phyloP scores from a whole-genome alignment of 768 basidiomycete species.

The Lactarius evosmus region DNA sequence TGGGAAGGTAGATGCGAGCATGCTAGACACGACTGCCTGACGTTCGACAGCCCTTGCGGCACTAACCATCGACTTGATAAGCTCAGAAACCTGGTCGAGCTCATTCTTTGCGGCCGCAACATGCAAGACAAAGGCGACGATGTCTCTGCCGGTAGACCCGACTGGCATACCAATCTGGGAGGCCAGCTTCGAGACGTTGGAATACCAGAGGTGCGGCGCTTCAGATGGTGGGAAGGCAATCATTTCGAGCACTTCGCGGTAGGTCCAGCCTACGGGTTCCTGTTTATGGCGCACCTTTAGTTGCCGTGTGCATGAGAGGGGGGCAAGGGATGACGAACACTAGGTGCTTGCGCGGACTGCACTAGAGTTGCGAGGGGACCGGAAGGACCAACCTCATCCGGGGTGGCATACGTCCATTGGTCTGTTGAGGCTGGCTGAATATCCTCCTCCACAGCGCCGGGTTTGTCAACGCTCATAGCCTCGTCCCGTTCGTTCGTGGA shows the following conservation, averaged over 20 bases:
- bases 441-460: background rate
- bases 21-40: background rate
- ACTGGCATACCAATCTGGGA: background rate
- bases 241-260: slow-evolving; percentile 2
- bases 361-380: background rate
- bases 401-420: background rate
- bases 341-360: background rate
- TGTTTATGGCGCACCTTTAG: background rate
- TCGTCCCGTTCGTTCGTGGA: background rate
- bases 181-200: background rate
- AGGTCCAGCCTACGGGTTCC: slow-evolving; percentile 14
- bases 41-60: slow-evolving; percentile 8
- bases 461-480: background rate
- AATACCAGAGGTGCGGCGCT: background rate
- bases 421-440: background rate
- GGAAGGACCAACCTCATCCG: background rate
- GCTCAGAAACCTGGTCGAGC: background rate
- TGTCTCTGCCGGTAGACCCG: background rate
- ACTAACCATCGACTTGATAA: background rate
- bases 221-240: background rate
- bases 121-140: background rate
- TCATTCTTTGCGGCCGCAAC: slow-evolving; percentile 3
- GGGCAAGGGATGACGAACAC: background rate
- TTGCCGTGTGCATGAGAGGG: too few relatives aligned
- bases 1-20: background rate